Percentiles rank a stretch among this genome's conserved stretches.
Evolutionary conservation across 768 basidiomycete species (phyloP).

Genomic region (Boletus speciosus): DNA sequence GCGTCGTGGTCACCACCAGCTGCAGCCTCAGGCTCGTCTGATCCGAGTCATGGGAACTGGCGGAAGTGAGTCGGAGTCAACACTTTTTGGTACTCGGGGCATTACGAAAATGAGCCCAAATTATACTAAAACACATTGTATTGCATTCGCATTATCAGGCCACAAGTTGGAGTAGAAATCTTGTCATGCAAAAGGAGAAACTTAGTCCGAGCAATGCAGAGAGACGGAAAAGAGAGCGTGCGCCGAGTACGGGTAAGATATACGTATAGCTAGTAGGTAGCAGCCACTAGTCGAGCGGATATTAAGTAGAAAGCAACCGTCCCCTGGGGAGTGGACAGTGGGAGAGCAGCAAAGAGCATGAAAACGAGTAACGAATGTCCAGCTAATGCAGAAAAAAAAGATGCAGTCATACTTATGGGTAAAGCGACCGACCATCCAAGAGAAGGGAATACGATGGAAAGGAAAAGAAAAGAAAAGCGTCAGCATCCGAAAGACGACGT

Average conservation of each 20-base stretch:
- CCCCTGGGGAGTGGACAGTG: background rate
- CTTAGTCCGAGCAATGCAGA: conserved; percentile 4
- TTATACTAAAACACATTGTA: conserved; percentile 2
- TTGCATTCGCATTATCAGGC: conserved; percentile 4
- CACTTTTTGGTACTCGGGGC: too few relatives aligned
- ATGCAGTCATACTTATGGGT: background rate
- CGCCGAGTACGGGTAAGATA: background rate
- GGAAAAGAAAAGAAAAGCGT: background rate
- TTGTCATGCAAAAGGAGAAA: background rate
- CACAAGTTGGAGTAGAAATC: background rate
- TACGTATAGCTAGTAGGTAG: background rate
- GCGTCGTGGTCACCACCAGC: too few relatives aligned
- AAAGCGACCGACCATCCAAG: conserved; percentile 6
- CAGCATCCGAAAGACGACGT: conserved; percentile 12
- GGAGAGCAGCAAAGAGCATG: background rate
- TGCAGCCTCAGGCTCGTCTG: too few relatives aligned
- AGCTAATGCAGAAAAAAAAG: background rate
- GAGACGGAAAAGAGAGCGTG: background rate
- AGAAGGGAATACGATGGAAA: background rate
- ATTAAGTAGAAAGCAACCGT: background rate
- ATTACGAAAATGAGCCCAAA: too few relatives aligned
- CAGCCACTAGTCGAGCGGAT: background rate
- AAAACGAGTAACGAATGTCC: conserved; percentile 11
- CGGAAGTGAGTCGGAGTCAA: background rate
- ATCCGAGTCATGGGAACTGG: too few relatives aligned